A percentile compares a stretch with the other conserved stretches of the same genome.
Conservation (phyloP, 306 rosid species). For the Hippophae tibetana region DNA sequence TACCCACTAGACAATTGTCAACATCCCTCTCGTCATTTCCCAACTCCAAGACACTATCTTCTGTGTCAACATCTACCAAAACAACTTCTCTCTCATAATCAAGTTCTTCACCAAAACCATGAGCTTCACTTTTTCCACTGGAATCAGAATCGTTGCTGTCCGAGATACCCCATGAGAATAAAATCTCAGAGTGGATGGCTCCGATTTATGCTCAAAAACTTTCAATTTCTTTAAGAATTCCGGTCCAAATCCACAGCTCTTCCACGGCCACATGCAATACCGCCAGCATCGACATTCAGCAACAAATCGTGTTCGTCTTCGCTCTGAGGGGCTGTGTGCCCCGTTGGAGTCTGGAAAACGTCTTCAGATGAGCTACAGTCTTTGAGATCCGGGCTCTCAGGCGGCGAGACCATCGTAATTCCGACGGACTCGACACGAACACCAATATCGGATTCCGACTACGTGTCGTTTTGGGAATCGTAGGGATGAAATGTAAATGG, state of each 20-base stretch:
- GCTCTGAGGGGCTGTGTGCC: conserved; percentile 16
- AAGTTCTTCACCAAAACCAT: not conserved
- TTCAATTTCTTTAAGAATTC: conserved; percentile 21
- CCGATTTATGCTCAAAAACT: conserved; percentile 4
- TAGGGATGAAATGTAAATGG: not conserved
- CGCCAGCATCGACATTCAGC: not conserved
- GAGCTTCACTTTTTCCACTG: not conserved
- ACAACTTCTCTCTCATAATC: conserved; percentile 1
- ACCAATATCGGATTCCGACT: not conserved
- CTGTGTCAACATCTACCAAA: not conserved
- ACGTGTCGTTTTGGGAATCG: not conserved
- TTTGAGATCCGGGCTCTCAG: conserved; percentile 13
- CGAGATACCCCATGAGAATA: not conserved
- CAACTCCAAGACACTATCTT: not conserved
- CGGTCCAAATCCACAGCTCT: conserved; percentile 17
- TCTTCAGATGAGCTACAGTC: conserved; percentile 19
- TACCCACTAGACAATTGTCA: not conserved
- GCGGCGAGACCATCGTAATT: conserved; percentile 25
- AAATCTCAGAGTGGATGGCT: not conserved
- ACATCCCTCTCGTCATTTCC: not conserved
- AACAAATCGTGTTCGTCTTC: conserved; percentile 16
- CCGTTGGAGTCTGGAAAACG: conserved; percentile 48
- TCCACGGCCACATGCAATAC: not conserved
- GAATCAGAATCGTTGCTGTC: not conserved
- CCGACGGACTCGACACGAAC: conserved; percentile 7